A percentile compares a stretch with the other conserved stretches of the same genome.
These are phyloP conservation scores for Fraxinus angustifolia DNA, from an alignment of 305 asterid genomes.

Conservation along the genomic window DNA sequence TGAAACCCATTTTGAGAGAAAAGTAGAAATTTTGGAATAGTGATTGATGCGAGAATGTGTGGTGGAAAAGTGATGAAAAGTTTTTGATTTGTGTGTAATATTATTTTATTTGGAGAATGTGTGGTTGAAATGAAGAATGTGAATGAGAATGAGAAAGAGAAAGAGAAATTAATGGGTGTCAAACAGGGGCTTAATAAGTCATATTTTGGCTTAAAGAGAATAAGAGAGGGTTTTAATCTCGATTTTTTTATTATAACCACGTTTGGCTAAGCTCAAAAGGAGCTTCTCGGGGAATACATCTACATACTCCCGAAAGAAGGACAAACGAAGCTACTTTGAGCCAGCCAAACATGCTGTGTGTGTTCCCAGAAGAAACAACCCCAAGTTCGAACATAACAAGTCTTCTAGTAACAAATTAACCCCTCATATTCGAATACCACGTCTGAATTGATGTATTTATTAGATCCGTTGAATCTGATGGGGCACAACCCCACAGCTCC, in stretches of 20 bases:
- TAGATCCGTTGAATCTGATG: not conserved
- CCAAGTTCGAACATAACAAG: constrained; percentile 13
- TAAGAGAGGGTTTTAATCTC: not conserved
- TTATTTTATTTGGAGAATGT: too few species aligned
- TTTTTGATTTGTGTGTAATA: too few species aligned
- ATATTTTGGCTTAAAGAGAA: not conserved
- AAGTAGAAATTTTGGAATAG: too few species aligned
- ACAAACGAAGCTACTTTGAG: not conserved
- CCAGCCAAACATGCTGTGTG: not conserved
- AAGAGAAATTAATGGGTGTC: too few species aligned
- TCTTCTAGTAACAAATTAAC: not conserved
- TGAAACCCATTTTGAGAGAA: too few species aligned
- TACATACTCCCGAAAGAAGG: not conserved
- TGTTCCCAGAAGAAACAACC: not conserved
- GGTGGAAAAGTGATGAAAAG: too few species aligned
- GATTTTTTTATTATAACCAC: not conserved
- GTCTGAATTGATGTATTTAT: not conserved
- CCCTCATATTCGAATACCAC: not conserved
- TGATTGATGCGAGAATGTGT: too few species aligned
- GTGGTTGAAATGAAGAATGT: too few species aligned
- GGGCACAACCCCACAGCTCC: not conserved
- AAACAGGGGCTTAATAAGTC: not conserved
- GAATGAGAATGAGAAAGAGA: too few species aligned
- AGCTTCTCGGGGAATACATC: not conserved
- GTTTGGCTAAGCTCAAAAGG: not conserved